Percentiles rank a stretch among this genome's conserved stretches.
phyloP scores from a whole-genome alignment of 139 green algal species.

The Volvox africanus region DNA sequence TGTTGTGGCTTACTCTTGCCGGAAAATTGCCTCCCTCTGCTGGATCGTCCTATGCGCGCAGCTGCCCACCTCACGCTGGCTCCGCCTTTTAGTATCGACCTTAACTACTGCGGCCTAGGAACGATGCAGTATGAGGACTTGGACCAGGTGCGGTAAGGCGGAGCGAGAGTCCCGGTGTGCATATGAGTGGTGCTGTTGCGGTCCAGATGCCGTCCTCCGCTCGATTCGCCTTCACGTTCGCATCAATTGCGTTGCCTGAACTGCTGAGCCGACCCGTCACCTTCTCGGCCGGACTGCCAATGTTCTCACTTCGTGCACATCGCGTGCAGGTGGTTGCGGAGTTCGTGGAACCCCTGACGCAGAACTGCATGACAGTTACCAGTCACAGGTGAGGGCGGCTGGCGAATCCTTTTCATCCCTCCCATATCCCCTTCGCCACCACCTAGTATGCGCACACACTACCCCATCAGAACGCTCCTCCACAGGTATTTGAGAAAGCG shows the following conservation, averaged over 20 bases:
- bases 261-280: not conserved
- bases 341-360: constrained; percentile 37
- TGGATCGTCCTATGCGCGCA: not conserved
- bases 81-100: constrained; percentile 31
- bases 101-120: constrained; percentile 29
- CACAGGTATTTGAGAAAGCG: too few species aligned
- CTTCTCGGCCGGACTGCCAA: not conserved
- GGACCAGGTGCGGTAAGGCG: constrained; percentile 35
- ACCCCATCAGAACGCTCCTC: too few species aligned
- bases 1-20: too few species aligned
- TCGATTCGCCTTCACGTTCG: too few species aligned
- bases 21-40: too few species aligned
- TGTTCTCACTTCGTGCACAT: not conserved
- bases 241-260: not conserved
- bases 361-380: constrained; percentile 37
- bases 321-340: constrained; percentile 29
- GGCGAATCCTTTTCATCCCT: too few species aligned
- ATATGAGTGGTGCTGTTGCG: not conserved
- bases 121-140: constrained; percentile 40
- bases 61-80: constrained; percentile 41
- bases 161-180: not conserved
- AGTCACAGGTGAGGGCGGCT: constrained; percentile 21
- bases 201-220: too few species aligned
- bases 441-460: too few species aligned
- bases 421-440: too few species aligned